Evolutionary conservation across 139 green algal species (phyloP).

Genomic region (Asterochloris sp.): DNA sequence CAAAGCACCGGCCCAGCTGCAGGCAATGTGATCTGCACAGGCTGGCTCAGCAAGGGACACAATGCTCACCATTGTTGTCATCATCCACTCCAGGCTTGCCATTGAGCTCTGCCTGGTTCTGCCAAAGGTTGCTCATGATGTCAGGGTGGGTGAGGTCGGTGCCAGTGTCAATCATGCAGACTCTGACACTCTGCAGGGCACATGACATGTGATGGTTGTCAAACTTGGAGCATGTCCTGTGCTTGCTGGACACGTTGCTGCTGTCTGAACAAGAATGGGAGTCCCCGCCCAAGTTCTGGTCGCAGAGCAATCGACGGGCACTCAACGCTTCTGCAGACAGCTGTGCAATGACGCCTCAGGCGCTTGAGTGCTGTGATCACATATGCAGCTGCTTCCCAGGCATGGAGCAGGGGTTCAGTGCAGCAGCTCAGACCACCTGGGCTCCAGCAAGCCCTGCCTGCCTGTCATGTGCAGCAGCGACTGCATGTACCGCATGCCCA

Average conservation of each 20-base stretch:
- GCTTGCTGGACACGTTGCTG: neutral
- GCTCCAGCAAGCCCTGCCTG: too few relatives aligned
- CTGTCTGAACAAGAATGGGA: neutral
- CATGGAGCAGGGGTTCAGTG: too few relatives aligned
- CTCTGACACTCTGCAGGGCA: constrained; percentile 30
- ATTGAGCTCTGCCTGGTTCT: constrained; percentile 48
- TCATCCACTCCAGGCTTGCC: constrained; percentile 56
- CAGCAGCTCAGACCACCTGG: too few relatives aligned
- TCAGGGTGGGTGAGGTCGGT: constrained; percentile 60
- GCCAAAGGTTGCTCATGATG: constrained; percentile 54
- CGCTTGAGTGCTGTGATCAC: neutral
- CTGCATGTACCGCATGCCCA: too few relatives aligned
- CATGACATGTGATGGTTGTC: neutral
- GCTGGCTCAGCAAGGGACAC: neutral
- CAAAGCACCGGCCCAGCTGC: too few relatives aligned
- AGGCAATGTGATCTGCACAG: too few relatives aligned
- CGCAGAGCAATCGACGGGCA: too few relatives aligned
- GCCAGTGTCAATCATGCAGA: constrained; percentile 73
- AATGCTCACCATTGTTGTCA: constrained; percentile 61
- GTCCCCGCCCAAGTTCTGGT: too few relatives aligned
- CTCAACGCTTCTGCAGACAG: too few relatives aligned
- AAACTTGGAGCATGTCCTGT: neutral
- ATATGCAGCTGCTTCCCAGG: too few relatives aligned
- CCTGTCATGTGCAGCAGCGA: too few relatives aligned
- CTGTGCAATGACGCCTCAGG: neutral